A percentile compares a stretch with the other conserved stretches of the same genome.
Conservation (phyloP, 75 land plant species). For the Pinus taeda region DNA sequence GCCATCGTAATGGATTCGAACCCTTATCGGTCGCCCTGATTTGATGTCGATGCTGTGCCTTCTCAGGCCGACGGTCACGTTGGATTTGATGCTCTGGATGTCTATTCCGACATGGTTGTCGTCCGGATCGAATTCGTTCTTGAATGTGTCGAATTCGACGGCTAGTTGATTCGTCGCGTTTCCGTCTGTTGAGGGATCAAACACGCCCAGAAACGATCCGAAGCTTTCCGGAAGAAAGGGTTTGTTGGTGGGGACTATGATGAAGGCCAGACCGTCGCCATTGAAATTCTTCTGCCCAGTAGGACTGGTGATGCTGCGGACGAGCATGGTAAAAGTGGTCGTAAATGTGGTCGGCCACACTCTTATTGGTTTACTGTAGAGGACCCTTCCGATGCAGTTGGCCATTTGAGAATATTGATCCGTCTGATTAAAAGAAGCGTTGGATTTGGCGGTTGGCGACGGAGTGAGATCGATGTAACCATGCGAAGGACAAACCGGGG, state of each 20-base stretch:
- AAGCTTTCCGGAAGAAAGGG: not conserved
- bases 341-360: constrained; percentile 27
- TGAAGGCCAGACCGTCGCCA: constrained; percentile 43
- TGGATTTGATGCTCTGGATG: constrained; percentile 20
- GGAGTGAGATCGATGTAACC: constrained; percentile 25
- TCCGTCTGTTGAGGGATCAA: not conserved
- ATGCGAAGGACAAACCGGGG: constrained; percentile 2
- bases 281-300: constrained; percentile 1
- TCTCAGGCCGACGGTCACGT: not conserved
- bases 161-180: constrained; percentile 5
- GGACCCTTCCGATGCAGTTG: constrained; percentile 16
- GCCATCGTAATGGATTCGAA: constrained; percentile 22
- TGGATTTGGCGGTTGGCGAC: not conserved
- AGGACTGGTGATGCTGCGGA: not conserved
- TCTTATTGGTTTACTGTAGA: constrained; percentile 9
- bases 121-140: constrained; percentile 29
- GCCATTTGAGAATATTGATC: not conserved
- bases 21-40: not conserved
- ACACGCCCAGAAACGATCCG: constrained; percentile 21
- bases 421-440: not conserved
- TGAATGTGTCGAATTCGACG: constrained; percentile 41
- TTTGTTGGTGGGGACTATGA: constrained; percentile 17
- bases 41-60: constrained; percentile 23
- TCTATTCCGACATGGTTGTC: constrained; percentile 53
- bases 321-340: constrained; percentile 33